phyloP scores from a whole-genome alignment of 176 grass and related monocot species.

The Metroxylon sagu region DNA sequence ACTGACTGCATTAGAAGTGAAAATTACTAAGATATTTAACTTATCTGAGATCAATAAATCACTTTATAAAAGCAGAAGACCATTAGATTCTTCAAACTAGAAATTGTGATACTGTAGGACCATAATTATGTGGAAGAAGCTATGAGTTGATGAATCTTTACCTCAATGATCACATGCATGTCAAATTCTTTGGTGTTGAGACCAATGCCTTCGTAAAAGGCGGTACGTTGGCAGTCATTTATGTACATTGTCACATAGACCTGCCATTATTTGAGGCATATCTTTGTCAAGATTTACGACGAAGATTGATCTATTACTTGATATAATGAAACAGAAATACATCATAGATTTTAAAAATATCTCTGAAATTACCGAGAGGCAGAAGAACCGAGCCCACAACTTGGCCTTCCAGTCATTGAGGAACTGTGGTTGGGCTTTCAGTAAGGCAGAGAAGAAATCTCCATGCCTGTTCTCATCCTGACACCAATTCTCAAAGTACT shows the following conservation, averaged over 20 bases:
- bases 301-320: no score
- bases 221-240: conserved; percentile 81
- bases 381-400: conserved; percentile 97
- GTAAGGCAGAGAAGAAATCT: conserved; percentile 83
- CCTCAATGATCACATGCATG: conserved; percentile 99
- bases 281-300: background rate
- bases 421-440: conserved; percentile 94
- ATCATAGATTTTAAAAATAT: no score
- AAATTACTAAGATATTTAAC: no score
- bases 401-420: conserved; percentile 99
- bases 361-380: conserved; percentile 50
- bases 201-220: conserved; percentile 92
- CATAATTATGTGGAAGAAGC: no score
- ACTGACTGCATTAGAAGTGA: no score
- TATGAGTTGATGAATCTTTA: conserved; percentile 18
- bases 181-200: conserved; percentile 93
- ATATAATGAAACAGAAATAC: no score
- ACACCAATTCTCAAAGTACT: conserved; percentile 99
- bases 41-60: no score
- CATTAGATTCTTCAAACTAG: no score
- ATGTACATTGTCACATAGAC: conserved; percentile 99
- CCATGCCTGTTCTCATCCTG: conserved; percentile 95
- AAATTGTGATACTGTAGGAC: no score
- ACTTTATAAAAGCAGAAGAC: no score
- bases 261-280: conserved; percentile 23